Evolutionary conservation across 2,329 filamentous ascomycete genomes (phyloP).

Genomic region (Aspergillus alliaceus): DNA sequence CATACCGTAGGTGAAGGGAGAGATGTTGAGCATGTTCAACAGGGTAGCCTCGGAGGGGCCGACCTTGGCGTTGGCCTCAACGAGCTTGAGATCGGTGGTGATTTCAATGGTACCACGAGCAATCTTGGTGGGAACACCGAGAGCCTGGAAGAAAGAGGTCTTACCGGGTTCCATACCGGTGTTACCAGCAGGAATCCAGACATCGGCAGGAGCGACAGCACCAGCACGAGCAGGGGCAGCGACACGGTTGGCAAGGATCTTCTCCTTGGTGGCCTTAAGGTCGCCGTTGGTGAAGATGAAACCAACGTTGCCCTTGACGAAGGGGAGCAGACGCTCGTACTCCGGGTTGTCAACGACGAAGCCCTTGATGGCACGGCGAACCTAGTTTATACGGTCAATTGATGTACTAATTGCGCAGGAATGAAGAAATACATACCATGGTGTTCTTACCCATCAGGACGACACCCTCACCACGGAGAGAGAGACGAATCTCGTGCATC

Average conservation of each 20-base stretch:
- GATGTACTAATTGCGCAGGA: background rate
- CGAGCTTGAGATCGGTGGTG: constrained; percentile 94
- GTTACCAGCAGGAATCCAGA: constrained; percentile 96
- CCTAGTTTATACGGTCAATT: constrained; percentile 48
- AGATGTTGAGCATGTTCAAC: constrained; percentile 99
- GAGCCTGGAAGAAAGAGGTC: constrained; percentile 99
- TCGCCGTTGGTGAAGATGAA: constrained; percentile 99
- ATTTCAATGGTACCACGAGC: constrained; percentile 99
- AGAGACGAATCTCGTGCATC: constrained; percentile 99
- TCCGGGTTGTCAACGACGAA: constrained; percentile 89
- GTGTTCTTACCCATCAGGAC: constrained; percentile 99
- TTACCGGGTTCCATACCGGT: constrained; percentile 99
- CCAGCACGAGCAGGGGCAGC: constrained; percentile 96
- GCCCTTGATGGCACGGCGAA: constrained; percentile 95
- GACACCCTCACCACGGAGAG: constrained; percentile 87
- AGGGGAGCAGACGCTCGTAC: constrained; percentile 95
- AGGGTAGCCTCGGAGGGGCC: constrained; percentile 98
- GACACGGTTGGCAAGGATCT: constrained; percentile 95
- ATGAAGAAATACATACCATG: constrained; percentile 66
- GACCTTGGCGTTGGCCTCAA: constrained; percentile 90
- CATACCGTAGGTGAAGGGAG: constrained; percentile 99
- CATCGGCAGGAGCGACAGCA: constrained; percentile 89
- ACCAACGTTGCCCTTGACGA: constrained; percentile 96
- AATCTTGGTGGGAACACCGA: constrained; percentile 99
- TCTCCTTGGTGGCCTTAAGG: constrained; percentile 87